Base-by-base conservation (phyloP, 257 asterid species). In the Solanum stenotomum region DNA sequence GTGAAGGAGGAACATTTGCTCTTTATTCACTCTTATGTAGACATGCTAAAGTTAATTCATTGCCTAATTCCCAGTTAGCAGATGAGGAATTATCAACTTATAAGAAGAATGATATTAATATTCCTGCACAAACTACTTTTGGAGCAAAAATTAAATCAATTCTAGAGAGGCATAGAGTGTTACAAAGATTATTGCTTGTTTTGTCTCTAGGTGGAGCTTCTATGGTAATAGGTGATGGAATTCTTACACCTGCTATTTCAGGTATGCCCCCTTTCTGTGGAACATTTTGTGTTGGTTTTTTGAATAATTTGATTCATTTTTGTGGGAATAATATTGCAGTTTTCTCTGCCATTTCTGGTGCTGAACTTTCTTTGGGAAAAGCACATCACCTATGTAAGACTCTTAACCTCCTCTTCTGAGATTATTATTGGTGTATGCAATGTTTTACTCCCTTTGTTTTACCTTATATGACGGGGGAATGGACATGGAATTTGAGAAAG, bases 1-100 rank as follows among this genome's bases (percentile, higher is more conserved):
- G 98, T 27, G 98, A 95, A 93, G 98, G 98, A n/a, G 98, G 98
- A 87, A 96, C 98, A 85, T 96, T 96, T 94, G 98, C 98, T 23
- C 89, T 96, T 65, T 96, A 96, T 92, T 93, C 98, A 59, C 94
- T 96, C 40, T 83, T 96, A 10, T 96, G 98, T 81, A 91, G 98
- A 87, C 96, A 95, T 91, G 98, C 96, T 72, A 93, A 93, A 84
- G 95, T 95, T 11, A 95, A 91, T 91, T 89, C 96, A 61, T 87
- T 96, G 92, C 98, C 98, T 42, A 95, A 92, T 95, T 91, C 92
- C 18, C 98, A 96, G 70, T 89, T 93, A 86, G 96, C 93, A 6
- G 98, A 96, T 88, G 98, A 96, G 89, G 94, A 96, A 89, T 92
- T 96, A 38, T 94, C 95, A 6, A 52, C 91, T 56, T 95, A 96